Evolutionary conservation across 352 stramenopile genomes (phyloP).

Genomic region (Phytophthora rubi): DNA sequence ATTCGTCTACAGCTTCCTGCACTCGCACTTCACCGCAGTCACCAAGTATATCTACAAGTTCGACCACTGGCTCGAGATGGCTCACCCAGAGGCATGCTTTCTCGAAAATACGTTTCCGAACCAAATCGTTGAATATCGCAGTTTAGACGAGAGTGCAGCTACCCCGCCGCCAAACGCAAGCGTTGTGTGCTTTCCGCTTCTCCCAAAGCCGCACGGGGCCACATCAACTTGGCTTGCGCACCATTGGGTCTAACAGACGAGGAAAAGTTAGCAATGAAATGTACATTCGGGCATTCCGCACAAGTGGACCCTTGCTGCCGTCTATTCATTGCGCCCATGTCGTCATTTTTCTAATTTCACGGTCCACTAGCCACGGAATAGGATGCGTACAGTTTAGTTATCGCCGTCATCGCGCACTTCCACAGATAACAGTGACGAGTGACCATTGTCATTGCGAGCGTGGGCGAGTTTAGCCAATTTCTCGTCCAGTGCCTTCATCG

Average conservation of each 20-base stretch:
- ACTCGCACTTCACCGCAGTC: constrained; percentile 44
- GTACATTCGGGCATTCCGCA: neutral
- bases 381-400: constrained; percentile 15
- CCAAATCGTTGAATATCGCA: constrained; percentile 80
- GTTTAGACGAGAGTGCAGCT: constrained; percentile 29
- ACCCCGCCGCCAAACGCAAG: constrained; percentile 35
- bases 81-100: constrained; percentile 34
- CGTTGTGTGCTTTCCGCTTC: constrained; percentile 85
- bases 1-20: constrained; percentile 52
- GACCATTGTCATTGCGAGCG: constrained; percentile 33
- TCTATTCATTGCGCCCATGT: constrained; percentile 19
- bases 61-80: constrained; percentile 89
- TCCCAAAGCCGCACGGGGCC: constrained; percentile 76
- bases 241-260: constrained; percentile 44
- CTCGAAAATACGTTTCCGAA: constrained; percentile 53
- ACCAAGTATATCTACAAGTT: constrained; percentile 83
- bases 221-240: constrained; percentile 51
- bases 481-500: constrained; percentile 90
- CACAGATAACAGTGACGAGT: constrained; percentile 40
- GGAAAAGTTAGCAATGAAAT: neutral
- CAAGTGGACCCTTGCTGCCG: constrained; percentile 7
- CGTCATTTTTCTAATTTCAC: constrained; percentile 10
- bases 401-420: constrained; percentile 38
- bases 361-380: constrained; percentile 5
- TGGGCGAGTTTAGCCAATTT: constrained; percentile 86